A percentile compares a stretch with the other conserved stretches of the same genome.
Conservation (phyloP, 1,284 basidiomycete genomes). For the Vanrija humicola region DNA sequence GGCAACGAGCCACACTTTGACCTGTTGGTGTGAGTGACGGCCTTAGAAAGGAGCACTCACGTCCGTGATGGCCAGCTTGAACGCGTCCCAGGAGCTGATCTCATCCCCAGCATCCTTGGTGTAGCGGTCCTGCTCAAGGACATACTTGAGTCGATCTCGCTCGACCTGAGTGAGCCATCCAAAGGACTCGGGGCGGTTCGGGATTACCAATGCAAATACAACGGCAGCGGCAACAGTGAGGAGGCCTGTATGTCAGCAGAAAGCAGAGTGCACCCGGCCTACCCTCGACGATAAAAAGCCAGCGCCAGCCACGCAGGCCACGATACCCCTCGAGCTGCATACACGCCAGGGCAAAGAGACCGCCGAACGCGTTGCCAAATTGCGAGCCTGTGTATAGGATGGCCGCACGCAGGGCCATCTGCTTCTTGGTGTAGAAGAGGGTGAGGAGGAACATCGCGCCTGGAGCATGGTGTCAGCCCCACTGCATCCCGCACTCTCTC, state of each 20-base stretch:
- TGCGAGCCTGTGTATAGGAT: slow-evolving; percentile 43
- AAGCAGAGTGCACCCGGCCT: slow-evolving; percentile 1
- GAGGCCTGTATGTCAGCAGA: slow-evolving; percentile 13
- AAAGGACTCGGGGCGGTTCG: slow-evolving; percentile 32
- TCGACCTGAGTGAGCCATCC: slow-evolving; percentile 33
- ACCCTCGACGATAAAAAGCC: slow-evolving; percentile 26
- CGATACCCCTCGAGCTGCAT: slow-evolving; percentile 28
- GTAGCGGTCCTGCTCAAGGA: slow-evolving; percentile 36
- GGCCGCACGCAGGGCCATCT: slow-evolving; percentile 35
- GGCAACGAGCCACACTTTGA: slow-evolving; percentile 38
- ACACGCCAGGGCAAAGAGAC: slow-evolving; percentile 40
- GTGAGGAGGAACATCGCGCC: slow-evolving; percentile 37
- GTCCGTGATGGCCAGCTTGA: slow-evolving; percentile 35
- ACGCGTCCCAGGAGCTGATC: slow-evolving; percentile 22
- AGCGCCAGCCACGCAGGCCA: slow-evolving; percentile 39
- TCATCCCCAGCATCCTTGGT: slow-evolving; percentile 35
- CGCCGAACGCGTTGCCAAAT: slow-evolving; percentile 46
- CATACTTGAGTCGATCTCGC: slow-evolving; percentile 32
- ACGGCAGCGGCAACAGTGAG: slow-evolving; percentile 33
- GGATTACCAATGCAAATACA: slow-evolving; percentile 33
- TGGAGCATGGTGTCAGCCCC: no score
- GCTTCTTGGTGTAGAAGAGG: slow-evolving; percentile 32
- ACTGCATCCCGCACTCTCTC: no score
- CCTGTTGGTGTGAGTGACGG: background rate
- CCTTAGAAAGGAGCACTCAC: background rate